Base-by-base conservation (phyloP, 345 rosid species). In the Excoecaria agallocha region DNA sequence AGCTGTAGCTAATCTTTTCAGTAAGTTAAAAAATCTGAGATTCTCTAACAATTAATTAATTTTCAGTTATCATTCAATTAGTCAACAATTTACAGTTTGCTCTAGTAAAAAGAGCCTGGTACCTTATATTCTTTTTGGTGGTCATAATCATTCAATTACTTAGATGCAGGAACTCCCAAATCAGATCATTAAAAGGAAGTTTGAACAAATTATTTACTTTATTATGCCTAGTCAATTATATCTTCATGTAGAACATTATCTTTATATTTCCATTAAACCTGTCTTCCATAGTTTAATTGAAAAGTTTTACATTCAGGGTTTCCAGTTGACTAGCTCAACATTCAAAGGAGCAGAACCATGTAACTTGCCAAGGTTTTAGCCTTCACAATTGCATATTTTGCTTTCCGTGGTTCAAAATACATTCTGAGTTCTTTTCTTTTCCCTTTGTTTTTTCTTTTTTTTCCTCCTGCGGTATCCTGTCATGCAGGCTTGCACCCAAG, bases 401-500 rank as follows among this genome's bases (percentile, higher is more conserved):
- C 41, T 13, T 60, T 61, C 49, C 22, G 45, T 56, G 60, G 46
- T 71, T 67, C 38, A 58, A 45, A 50, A 60, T 75, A 55, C 70
- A 66, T 45, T 71, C 68, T 70, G 9, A 51, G 20, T 37, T 57
- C 1, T 73, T 12, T 75, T 71, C 52, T 43, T 77, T 67, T n/a
- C n/a, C 30, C 2, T 30, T 30, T 30, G 1, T 30, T 0, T 30
- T 30, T 30, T 30, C 12, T 75, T 71, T 56, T 43, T 77, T 67
- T 80, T 24, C 3, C 3, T 43, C 9, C 46, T 43, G 9, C 3
- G 9, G 9, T 43, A 38, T 69, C 6, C 74, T 46, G 41, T 72
- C 84, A 59, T 85, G 83, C 85, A 95, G 99, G 85, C 88, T 87
- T 87, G 94, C 91, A 79, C 93, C 94, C 45, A 86, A 84, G n/a